Percentiles rank a stretch among this genome's conserved stretches.
phyloP scores from a whole-genome alignment of 2,329 filamentous ascomycete species.

The Diaporthe velutina region DNA sequence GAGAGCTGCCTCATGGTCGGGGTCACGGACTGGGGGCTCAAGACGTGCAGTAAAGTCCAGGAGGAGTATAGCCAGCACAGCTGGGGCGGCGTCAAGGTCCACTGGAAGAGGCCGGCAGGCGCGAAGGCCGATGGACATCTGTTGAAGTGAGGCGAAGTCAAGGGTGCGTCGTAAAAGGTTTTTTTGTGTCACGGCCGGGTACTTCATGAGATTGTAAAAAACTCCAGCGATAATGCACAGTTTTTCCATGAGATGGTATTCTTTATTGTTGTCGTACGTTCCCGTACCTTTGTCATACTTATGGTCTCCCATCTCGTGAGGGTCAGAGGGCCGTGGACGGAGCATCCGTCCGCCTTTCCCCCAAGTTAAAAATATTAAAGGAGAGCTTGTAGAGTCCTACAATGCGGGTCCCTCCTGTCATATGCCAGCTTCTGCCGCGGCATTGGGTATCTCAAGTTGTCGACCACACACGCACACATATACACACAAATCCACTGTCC shows the following conservation, averaged over 20 bases:
- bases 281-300: not conserved
- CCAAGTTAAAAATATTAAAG: not conserved
- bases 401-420: not conserved
- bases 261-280: not conserved
- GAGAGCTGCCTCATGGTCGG: constrained; percentile 78
- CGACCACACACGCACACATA: not conserved
- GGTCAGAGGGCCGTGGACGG: not conserved
- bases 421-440: not conserved
- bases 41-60: constrained; percentile 70
- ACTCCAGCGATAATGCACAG: not conserved
- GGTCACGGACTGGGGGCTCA: constrained; percentile 77
- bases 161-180: not conserved
- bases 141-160: constrained; percentile 46
- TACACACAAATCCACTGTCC: not conserved
- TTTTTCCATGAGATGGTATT: not conserved
- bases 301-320: not conserved
- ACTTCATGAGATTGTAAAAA: not conserved
- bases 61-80: constrained; percentile 84
- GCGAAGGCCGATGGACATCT: constrained; percentile 41
- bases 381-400: not conserved
- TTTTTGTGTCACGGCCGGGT: not conserved
- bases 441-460: constrained; percentile 27
- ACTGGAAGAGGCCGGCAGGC: constrained; percentile 49
- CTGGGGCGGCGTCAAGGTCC: constrained; percentile 77
- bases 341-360: not conserved